A percentile compares a stretch with the other conserved stretches of the same genome.
Evolutionary conservation across 768 basidiomycete genomes (phyloP).

Genomic region (Trichaptum fuscoviolaceum): DNA sequence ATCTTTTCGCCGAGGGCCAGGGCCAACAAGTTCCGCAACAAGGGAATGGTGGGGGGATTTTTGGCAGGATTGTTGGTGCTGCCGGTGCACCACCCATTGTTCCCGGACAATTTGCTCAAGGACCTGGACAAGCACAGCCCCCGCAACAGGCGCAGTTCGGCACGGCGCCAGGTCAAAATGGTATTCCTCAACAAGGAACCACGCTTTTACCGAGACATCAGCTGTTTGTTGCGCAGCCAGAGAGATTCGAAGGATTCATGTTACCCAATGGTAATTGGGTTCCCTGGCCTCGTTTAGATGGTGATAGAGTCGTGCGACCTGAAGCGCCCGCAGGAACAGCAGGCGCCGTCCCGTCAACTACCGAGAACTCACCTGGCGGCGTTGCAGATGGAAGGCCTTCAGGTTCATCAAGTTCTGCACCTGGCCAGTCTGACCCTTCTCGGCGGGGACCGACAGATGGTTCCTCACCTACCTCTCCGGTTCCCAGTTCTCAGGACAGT

Average conservation of each 20-base stretch:
- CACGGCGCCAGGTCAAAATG: neutral
- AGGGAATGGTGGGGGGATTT: constrained; percentile 30
- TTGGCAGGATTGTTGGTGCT: constrained; percentile 54
- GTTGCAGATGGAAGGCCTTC: constrained; percentile 35
- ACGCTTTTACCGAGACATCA: neutral
- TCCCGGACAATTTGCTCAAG: constrained; percentile 20
- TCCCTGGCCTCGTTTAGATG: constrained; percentile 1
- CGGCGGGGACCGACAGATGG: neutral
- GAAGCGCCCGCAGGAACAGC: constrained; percentile 22
- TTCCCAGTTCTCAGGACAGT: neutral
- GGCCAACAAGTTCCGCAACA: constrained; percentile 27
- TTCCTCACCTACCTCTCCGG: neutral
- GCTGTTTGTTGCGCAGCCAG: neutral
- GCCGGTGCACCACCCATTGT: constrained; percentile 38
- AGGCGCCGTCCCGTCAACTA: constrained; percentile 29
- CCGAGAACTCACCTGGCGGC: constrained; percentile 43
- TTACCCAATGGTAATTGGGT: neutral
- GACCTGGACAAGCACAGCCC: constrained; percentile 24
- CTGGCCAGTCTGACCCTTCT: neutral
- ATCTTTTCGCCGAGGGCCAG: constrained; percentile 22
- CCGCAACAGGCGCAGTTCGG: constrained; percentile 9
- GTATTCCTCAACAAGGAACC: neutral
- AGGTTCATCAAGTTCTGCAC: neutral
- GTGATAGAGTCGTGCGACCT: neutral
- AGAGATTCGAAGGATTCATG: neutral